phyloP scores from a whole-genome alignment of 257 asterid species.

The Solanum tacnaense region DNA sequence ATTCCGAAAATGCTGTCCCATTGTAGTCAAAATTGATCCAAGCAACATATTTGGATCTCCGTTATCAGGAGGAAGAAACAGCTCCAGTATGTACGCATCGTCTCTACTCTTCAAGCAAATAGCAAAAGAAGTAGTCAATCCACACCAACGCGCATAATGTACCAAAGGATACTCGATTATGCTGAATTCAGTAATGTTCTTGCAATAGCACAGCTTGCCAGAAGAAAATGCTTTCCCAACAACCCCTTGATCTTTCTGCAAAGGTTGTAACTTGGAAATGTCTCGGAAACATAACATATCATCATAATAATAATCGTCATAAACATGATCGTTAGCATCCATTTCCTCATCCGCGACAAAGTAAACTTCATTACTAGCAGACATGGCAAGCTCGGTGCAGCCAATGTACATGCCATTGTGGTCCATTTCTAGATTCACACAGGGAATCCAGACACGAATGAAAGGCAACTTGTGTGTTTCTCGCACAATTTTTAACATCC shows the following conservation, averaged over 20 bases:
- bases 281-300: constrained; percentile 79
- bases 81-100: constrained; percentile 63
- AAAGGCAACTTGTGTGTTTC: constrained; percentile 77
- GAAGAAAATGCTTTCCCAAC: constrained; percentile 72
- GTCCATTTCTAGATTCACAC: constrained; percentile 65
- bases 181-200: constrained; percentile 56
- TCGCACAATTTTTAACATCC: constrained; percentile 65
- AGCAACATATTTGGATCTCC: constrained; percentile 36
- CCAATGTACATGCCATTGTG: constrained; percentile 85
- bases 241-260: constrained; percentile 86
- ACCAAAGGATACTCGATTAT: constrained; percentile 86
- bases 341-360: constrained; percentile 63
- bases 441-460: constrained; percentile 93
- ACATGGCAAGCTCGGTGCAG: constrained; percentile 79
- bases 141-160: constrained; percentile 83
- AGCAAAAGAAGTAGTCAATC: constrained; percentile 60
- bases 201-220: constrained; percentile 45
- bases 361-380: constrained; percentile 62
- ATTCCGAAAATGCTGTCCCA: constrained; percentile 66
- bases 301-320: neutral
- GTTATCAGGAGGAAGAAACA: constrained; percentile 48
- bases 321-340: neutral
- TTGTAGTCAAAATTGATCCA: constrained; percentile 54
- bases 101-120: constrained; percentile 67
- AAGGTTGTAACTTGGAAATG: constrained; percentile 80